phyloP scores from a whole-genome alignment of 106 monocot species.

The Narthecium ossifragum region DNA sequence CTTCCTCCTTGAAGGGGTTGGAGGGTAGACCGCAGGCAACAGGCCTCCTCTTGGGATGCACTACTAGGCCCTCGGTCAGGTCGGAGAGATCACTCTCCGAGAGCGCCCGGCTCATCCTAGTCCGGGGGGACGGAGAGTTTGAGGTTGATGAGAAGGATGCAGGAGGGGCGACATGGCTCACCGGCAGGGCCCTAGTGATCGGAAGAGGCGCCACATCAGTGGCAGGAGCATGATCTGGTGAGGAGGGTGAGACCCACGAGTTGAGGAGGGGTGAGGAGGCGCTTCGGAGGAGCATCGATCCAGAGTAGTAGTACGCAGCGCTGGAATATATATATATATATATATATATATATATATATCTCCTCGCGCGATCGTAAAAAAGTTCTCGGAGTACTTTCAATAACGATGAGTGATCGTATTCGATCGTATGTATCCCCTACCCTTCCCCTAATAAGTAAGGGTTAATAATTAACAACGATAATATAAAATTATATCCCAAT shows the following conservation, averaged over 20 bases:
- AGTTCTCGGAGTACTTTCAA: too few species aligned
- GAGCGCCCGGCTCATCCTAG: neutral
- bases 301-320: too few species aligned
- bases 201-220: neutral
- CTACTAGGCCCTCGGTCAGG: neutral
- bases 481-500: too few species aligned
- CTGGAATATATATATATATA: too few species aligned
- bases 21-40: too few species aligned
- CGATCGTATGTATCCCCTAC: too few species aligned
- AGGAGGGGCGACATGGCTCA: neutral
- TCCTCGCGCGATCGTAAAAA: too few species aligned
- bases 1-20: neutral
- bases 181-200: neutral
- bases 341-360: too few species aligned
- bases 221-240: neutral
- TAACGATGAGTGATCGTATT: too few species aligned
- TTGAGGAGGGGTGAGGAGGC: constrained; percentile 23
- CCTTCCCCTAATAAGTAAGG: too few species aligned
- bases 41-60: neutral
- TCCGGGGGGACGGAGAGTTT: too few species aligned
- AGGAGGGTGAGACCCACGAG: neutral
- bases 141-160: neutral
- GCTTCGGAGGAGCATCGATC: constrained; percentile 34
- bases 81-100: neutral
- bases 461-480: too few species aligned